A percentile compares a stretch with the other conserved stretches of the same genome.
phyloP scores from a whole-genome alignment of 2,329 filamentous ascomycete genomes.

The Cladosporium velox region DNA sequence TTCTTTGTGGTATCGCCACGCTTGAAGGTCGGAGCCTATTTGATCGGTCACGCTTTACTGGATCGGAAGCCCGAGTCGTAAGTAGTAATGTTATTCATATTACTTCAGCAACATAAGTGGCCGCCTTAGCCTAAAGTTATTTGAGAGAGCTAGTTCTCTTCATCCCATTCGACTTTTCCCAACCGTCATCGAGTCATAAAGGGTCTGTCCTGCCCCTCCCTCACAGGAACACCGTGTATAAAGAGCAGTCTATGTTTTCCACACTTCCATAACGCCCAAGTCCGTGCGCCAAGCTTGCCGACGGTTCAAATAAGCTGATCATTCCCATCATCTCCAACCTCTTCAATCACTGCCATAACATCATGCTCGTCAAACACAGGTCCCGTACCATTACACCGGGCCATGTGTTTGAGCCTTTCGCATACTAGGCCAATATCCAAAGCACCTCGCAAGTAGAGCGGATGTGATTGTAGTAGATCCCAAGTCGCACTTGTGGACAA shows the following conservation, averaged over 20 bases:
- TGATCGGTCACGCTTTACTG: too few relatives aligned
- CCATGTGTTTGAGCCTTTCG: constrained; percentile 71
- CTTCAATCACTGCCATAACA: constrained; percentile 73
- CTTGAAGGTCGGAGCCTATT: not conserved
- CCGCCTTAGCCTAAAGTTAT: not conserved
- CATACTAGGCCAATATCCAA: constrained; percentile 82
- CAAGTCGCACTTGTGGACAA: constrained; percentile 78
- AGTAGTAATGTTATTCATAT: not conserved
- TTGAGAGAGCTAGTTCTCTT: not conserved
- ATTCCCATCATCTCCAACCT: constrained; percentile 73
- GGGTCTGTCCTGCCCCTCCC: not conserved
- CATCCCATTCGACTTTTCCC: not conserved
- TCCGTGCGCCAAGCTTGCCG: not conserved
- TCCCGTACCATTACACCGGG: constrained; percentile 80
- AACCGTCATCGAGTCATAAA: not conserved
- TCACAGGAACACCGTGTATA: not conserved
- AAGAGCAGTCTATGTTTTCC: not conserved
- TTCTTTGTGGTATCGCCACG: not conserved
- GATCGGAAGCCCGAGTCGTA: not conserved
- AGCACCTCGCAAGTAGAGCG: constrained; percentile 72
- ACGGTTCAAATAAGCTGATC: constrained; percentile 69
- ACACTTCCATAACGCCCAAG: not conserved
- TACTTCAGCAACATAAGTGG: not conserved
- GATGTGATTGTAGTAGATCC: constrained; percentile 84
- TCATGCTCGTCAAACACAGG: constrained; percentile 82